phyloP scores from a whole-genome alignment of 306 rosid species.

The Begonia fuchsioides region DNA sequence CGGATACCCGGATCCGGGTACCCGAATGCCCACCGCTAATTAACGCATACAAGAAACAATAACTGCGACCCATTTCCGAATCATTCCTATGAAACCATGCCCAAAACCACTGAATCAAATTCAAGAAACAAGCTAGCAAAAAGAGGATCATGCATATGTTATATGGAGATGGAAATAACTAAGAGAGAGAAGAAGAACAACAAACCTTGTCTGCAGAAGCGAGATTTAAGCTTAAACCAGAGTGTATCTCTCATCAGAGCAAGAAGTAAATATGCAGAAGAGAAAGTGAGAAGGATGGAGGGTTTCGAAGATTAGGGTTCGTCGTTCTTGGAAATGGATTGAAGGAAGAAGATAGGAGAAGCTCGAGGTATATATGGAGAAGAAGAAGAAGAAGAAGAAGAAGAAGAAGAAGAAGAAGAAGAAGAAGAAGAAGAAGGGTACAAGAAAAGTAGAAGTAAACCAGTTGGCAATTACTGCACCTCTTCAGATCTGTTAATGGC shows the following conservation, averaged over 20 bases:
- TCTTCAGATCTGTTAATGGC: no score
- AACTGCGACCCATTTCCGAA: background rate
- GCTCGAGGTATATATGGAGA: background rate
- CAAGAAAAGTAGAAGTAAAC: no score
- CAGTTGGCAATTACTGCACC: no score
- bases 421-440: background rate
- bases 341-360: background rate
- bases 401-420: no score
- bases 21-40: no score
- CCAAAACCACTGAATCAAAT: background rate
- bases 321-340: background rate
- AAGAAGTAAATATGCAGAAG: background rate
- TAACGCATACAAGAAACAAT: background rate
- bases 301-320: background rate
- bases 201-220: background rate
- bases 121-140: no score
- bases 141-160: no score
- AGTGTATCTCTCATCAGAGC: conserved; percentile 14
- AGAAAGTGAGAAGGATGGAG: background rate
- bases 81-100: background rate
- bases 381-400: no score
- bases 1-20: no score
- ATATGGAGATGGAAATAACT: no score
- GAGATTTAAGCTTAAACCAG: conserved; percentile 20
- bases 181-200: no score